phyloP scores from a whole-genome alignment of 1,284 basidiomycete genomes.

The Rhodofomes roseus region DNA sequence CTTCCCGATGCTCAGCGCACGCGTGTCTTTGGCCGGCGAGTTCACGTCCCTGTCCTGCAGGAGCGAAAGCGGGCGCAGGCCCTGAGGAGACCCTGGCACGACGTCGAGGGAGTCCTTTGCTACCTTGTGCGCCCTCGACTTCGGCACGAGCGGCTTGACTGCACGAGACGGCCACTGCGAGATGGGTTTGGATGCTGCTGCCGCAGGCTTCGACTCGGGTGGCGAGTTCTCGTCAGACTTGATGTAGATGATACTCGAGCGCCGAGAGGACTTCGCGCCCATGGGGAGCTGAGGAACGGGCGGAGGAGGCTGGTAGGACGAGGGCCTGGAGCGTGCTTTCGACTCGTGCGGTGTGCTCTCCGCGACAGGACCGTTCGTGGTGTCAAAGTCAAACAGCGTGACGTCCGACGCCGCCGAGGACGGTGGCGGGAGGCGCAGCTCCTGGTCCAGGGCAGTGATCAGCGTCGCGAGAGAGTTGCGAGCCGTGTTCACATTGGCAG shows the following conservation, averaged over 20 bases:
- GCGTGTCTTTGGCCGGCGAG: slow-evolving; percentile 32
- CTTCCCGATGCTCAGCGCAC: slow-evolving; percentile 53
- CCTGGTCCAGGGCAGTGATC: slow-evolving; percentile 32
- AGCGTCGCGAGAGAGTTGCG: slow-evolving; percentile 49
- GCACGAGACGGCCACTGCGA: slow-evolving; percentile 48
- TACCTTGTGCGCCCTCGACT: slow-evolving; percentile 40
- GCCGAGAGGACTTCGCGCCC: slow-evolving; percentile 26
- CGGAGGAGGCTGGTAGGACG: slow-evolving; percentile 26
- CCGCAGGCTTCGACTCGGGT: slow-evolving; percentile 25
- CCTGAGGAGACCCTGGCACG: slow-evolving; percentile 32
- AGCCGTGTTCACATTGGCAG: slow-evolving; percentile 42
- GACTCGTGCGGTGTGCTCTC: slow-evolving; percentile 61
- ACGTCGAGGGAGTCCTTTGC: slow-evolving; percentile 13
- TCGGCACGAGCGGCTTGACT: slow-evolving; percentile 48
- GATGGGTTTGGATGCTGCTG: slow-evolving; percentile 28
- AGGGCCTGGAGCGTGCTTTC: slow-evolving; percentile 29
- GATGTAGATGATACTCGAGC: slow-evolving; percentile 62
- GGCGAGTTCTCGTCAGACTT: slow-evolving; percentile 47
- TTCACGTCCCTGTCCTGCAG: slow-evolving; percentile 56
- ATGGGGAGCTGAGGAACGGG: slow-evolving; percentile 26
- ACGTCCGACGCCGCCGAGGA: slow-evolving; percentile 56
- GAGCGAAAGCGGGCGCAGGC: slow-evolving; percentile 59
- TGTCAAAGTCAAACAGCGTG: slow-evolving; percentile 51
- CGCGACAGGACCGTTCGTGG: slow-evolving; percentile 41
- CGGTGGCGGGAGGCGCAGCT: slow-evolving; percentile 29